Conservation (phyloP, 2,329 filamentous ascomycete species). For the Blastomyces gilchristii region DNA sequence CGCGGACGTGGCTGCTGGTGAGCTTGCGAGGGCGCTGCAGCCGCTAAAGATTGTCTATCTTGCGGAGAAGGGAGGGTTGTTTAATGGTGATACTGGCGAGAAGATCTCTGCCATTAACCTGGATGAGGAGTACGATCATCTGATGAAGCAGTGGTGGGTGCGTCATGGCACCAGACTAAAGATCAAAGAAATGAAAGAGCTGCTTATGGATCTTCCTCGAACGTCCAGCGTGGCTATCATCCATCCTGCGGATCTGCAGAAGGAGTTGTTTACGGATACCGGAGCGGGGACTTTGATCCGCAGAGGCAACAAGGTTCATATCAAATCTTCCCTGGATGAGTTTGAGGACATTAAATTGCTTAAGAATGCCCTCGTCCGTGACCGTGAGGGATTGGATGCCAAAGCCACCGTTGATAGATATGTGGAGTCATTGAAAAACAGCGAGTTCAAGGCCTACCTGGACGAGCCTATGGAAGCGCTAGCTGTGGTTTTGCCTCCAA, state of each 20-base stretch:
- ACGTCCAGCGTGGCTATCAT: slow-evolving; percentile 96
- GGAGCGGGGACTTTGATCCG: slow-evolving; percentile 89
- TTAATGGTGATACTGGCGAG: slow-evolving; percentile 84
- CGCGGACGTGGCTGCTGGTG: slow-evolving; percentile 89
- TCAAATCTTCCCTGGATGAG: slow-evolving; percentile 58
- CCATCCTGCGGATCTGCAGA: slow-evolving; percentile 88
- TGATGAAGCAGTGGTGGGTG: slow-evolving; percentile 93
- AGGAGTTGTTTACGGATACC: slow-evolving; percentile 92
- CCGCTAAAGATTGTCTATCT: slow-evolving; percentile 96
- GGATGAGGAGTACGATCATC: slow-evolving; percentile 85
- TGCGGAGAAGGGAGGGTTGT: slow-evolving; percentile 94
- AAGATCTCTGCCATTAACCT: slow-evolving; percentile 97
- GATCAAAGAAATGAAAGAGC: slow-evolving; percentile 94
- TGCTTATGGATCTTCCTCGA: slow-evolving; percentile 76
- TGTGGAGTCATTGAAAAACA: slow-evolving; percentile 63
- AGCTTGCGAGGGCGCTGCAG: slow-evolving; percentile 77
- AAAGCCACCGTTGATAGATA: slow-evolving; percentile 78
- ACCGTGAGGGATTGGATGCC: slow-evolving; percentile 71
- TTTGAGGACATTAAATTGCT: slow-evolving; percentile 67
- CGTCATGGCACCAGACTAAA: slow-evolving; percentile 89
- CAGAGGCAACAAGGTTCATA: slow-evolving; percentile 78
- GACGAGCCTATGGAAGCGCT: slow-evolving; percentile 90
- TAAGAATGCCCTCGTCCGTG: slow-evolving; percentile 71
- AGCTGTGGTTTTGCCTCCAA: slow-evolving; percentile 72
- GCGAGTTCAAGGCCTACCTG: slow-evolving; percentile 84